Evolutionary conservation across 2,329 filamentous ascomycete genomes (phyloP).

Genomic region (Colletotrichum lentis): DNA sequence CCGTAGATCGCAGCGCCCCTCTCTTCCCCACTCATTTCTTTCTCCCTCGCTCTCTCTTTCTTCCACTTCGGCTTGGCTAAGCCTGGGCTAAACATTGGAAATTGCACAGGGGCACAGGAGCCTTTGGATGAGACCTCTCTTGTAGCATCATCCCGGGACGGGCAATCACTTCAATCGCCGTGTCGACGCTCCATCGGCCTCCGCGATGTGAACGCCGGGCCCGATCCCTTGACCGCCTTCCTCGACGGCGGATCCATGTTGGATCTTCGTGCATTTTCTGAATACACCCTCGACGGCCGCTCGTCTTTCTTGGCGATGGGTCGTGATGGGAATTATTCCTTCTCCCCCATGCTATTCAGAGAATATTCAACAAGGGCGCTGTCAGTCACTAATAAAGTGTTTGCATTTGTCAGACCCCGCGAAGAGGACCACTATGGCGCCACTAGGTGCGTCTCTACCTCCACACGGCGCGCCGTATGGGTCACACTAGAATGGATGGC

Average conservation of each 20-base stretch:
- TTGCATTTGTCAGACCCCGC: not conserved
- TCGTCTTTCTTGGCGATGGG: constrained; percentile 6
- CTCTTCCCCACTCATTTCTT: not conserved
- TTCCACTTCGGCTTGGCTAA: constrained; percentile 18
- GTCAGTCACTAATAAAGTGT: not conserved
- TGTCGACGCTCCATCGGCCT: constrained; percentile 17
- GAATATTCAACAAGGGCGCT: not conserved
- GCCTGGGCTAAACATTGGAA: constrained; percentile 21
- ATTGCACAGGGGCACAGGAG: constrained; percentile 24
- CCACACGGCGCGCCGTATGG: not conserved
- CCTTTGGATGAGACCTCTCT: constrained; percentile 29
- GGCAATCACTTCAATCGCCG: constrained; percentile 17
- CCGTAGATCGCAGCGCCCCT: constrained; percentile 23
- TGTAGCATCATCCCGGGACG: constrained; percentile 35
- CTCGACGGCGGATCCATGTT: not conserved
- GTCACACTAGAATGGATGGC: not conserved
- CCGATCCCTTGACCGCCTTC: not conserved
- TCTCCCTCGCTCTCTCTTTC: not conserved
- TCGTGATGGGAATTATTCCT: constrained; percentile 2
- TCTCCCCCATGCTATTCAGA: not conserved
- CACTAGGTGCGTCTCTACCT: not conserved
- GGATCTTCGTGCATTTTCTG: constrained; percentile 1
- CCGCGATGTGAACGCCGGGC: constrained; percentile 8
- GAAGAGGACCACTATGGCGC: not conserved
- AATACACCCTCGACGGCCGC: not conserved